These are phyloP conservation scores for Calonectria multiphialidica DNA, from an alignment of 2,329 filamentous ascomycete genomes.

Conservation along the genomic window DNA sequence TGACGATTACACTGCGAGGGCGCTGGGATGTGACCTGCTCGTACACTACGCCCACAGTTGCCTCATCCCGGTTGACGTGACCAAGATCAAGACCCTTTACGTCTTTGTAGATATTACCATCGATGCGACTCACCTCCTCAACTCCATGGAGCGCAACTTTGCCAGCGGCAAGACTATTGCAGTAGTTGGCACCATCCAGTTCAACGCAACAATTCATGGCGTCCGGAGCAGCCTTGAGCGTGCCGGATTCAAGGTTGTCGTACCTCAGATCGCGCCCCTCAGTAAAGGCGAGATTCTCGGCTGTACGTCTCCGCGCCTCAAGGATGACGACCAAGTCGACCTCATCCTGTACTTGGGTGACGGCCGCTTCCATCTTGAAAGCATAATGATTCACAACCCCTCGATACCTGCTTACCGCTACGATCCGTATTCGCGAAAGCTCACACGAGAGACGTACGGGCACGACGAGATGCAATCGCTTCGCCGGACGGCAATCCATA, in stretches of 20 bases:
- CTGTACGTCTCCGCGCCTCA: slow-evolving; percentile 88
- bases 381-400: slow-evolving; percentile 99
- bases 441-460: slow-evolving; percentile 92
- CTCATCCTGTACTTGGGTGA: slow-evolving; percentile 91
- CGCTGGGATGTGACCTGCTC: slow-evolving; percentile 91
- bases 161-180: slow-evolving; percentile 87
- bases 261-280: slow-evolving; percentile 92
- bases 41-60: slow-evolving; percentile 99
- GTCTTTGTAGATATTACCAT: slow-evolving; percentile 99
- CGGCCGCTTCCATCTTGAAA: slow-evolving; percentile 95
- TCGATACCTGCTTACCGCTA: slow-evolving; percentile 92
- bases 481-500: slow-evolving; percentile 80
- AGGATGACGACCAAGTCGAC: slow-evolving; percentile 72
- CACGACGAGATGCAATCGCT: slow-evolving; percentile 91
- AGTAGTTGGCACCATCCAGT: slow-evolving; percentile 96
- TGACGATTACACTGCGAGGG: slow-evolving; percentile 96
- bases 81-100: slow-evolving; percentile 96
- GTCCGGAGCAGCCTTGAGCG: slow-evolving; percentile 82
- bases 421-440: slow-evolving; percentile 92
- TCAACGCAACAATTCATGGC: slow-evolving; percentile 96
- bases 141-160: slow-evolving; percentile 91
- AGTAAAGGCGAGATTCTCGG: slow-evolving; percentile 97
- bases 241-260: slow-evolving; percentile 85
- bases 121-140: slow-evolving; percentile 87
- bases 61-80: slow-evolving; percentile 95